phyloP scores from a whole-genome alignment of 2,329 filamentous ascomycete species.

The Ophiostoma perfectum region DNA sequence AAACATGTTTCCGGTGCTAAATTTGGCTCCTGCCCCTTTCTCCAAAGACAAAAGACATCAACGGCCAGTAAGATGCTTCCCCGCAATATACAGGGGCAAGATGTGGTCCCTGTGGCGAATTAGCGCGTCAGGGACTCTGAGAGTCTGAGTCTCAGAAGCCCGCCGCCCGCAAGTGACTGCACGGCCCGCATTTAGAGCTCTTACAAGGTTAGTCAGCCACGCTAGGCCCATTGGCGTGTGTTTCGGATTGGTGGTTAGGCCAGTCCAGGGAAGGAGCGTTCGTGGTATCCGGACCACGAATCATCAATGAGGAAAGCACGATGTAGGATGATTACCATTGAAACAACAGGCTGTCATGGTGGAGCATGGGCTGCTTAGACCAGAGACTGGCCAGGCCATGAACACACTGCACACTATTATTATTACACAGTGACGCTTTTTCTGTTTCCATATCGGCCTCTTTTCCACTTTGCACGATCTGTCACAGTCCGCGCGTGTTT shows the following conservation, averaged over 20 bases:
- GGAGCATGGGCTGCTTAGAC: background rate
- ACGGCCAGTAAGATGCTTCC: constrained; percentile 1
- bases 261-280: constrained; percentile 3
- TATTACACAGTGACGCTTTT: background rate
- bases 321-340: background rate
- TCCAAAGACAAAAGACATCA: background rate
- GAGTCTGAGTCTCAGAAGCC: background rate
- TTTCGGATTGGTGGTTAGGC: background rate
- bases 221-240: constrained; percentile 8
- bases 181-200: background rate
- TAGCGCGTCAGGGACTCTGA: background rate
- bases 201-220: background rate
- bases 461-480: too few relatives aligned
- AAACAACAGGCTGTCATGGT: background rate
- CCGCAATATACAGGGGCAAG: constrained; percentile 19
- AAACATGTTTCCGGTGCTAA: constrained; percentile 7
- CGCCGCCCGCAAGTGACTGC: background rate
- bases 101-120: constrained; percentile 5
- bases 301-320: background rate
- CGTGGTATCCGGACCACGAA: background rate
- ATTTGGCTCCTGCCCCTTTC: constrained; percentile 4
- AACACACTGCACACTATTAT: background rate
- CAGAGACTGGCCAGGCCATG: background rate
- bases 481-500: too few relatives aligned
- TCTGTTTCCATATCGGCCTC: too few relatives aligned